Evolutionary conservation across 208 protist species (phyloP), one percentile per base, ranked within the genome.

Genomic region (Herpetomonas tarakana): DNA sequence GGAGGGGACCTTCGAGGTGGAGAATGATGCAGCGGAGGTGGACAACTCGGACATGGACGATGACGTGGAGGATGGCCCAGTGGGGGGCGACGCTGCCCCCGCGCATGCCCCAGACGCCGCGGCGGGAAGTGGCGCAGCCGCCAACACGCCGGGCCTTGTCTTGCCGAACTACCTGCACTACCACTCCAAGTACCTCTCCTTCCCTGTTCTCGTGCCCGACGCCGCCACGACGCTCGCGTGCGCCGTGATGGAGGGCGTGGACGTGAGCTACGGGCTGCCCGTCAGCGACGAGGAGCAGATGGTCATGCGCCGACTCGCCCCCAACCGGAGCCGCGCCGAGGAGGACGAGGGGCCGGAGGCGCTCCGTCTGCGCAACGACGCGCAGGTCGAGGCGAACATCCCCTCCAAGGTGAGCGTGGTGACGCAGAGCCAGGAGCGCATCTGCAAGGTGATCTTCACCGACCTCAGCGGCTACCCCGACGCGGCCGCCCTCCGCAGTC

Each of bases 331-430:
- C 22, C 60, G 68, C 38, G 74, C 67, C 54, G 76, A 86, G 39
- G 74, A 74, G 52, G 78, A 86, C 30, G 74, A 82, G 12, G 86
- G 78, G 0, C 74, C 82, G 9, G 83, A 91, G 49, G 70, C 63
- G 18, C 52, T 86, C 1, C 68, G 77, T 18, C 50, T 90, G 14
- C 69, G 78, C 24, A 91, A 95, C 68, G 85, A 95, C 75, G 85
- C 85, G 21, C 88, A 95, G 67, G 58, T 68, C n/a, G 83, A 92
- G 59, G 85, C 83, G 16, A 95, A 92, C 57, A 86, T 88, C 18
- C 89, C 89, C 0, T 89, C 84, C 1, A 92, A 95, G 54, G 78
- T 89, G 18, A 67, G 68, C 2, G 38, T 45, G 12, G 56, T 83
- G 0, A 69, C 12, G 2, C 29, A 62, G 27, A 50, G 55, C 19